Evolutionary conservation across 371 early-diverging fungal species (phyloP).

Genomic region (Mucor plumbeus): DNA sequence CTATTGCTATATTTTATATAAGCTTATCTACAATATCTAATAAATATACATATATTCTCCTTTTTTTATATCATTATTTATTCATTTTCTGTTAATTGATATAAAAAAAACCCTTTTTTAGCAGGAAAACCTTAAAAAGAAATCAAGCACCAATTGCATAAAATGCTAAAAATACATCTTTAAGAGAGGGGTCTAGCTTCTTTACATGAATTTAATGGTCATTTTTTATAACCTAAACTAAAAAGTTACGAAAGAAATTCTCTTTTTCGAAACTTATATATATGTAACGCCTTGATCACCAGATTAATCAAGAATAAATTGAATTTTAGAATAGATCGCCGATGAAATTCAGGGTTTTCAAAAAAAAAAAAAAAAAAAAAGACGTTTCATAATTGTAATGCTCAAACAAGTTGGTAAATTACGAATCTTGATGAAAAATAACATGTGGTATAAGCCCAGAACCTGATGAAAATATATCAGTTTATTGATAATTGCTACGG

Average conservation of each 20-base stretch:
- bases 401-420: too few relatives aligned
- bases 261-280: neutral
- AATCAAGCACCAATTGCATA: neutral
- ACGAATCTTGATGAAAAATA: too few relatives aligned
- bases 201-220: neutral
- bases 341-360: too few relatives aligned
- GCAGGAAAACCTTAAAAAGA: neutral
- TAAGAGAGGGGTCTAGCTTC: neutral
- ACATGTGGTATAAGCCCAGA: too few relatives aligned
- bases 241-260: neutral
- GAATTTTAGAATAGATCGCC: too few relatives aligned
- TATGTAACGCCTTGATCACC: neutral
- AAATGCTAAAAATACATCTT: slow-evolving; percentile 2
- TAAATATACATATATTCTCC: neutral
- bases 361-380: too few relatives aligned
- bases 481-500: too few relatives aligned
- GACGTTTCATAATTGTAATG: too few relatives aligned
- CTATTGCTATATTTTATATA: neutral
- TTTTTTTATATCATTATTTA: neutral
- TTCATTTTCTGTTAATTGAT: neutral
- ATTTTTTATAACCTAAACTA: neutral
- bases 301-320: neutral
- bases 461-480: too few relatives aligned
- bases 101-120: neutral
- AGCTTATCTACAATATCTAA: neutral